These are phyloP conservation scores for Sonneratia alba DNA, from an alignment of 345 rosid genomes.

Conservation along the genomic window DNA sequence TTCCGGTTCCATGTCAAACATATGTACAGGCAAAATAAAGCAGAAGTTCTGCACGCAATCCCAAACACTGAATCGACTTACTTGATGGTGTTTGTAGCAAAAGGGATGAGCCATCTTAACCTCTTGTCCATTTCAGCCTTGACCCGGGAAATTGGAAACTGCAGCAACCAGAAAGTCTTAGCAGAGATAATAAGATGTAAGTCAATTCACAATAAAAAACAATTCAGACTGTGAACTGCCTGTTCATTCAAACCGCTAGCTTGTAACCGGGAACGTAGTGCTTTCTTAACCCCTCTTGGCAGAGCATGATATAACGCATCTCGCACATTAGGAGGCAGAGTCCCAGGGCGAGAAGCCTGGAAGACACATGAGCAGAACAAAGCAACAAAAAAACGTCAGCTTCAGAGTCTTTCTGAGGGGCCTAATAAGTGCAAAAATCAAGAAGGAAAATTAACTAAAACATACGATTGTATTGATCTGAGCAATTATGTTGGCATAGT, in stretches of 20 bases:
- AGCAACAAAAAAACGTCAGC: background rate
- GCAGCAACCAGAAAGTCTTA: slow-evolving; percentile 17
- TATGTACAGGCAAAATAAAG: background rate
- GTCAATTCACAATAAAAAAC: background rate
- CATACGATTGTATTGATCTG: slow-evolving; percentile 82
- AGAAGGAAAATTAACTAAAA: slow-evolving; percentile 3
- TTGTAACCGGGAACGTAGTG: slow-evolving; percentile 43
- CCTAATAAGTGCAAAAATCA: background rate
- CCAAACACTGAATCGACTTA: slow-evolving; percentile 21
- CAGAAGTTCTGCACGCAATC: background rate
- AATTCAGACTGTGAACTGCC: background rate
- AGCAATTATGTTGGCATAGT: slow-evolving; percentile 66
- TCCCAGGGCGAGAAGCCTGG: slow-evolving; percentile 66
- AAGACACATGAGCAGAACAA: background rate
- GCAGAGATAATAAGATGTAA: background rate
- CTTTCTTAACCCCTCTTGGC: slow-evolving; percentile 51
- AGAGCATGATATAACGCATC: slow-evolving; percentile 56
- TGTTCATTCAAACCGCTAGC: background rate
- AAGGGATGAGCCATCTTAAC: slow-evolving; percentile 69
- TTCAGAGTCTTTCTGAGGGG: background rate
- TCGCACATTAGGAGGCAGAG: slow-evolving; percentile 60
- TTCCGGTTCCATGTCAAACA: background rate
- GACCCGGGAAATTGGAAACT: slow-evolving; percentile 50
- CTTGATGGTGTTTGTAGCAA: slow-evolving; percentile 80
- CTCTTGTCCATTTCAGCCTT: slow-evolving; percentile 84